Conservation (phyloP, 2,329 filamentous ascomycete genomes). For the Aspergillus neoniger region DNA sequence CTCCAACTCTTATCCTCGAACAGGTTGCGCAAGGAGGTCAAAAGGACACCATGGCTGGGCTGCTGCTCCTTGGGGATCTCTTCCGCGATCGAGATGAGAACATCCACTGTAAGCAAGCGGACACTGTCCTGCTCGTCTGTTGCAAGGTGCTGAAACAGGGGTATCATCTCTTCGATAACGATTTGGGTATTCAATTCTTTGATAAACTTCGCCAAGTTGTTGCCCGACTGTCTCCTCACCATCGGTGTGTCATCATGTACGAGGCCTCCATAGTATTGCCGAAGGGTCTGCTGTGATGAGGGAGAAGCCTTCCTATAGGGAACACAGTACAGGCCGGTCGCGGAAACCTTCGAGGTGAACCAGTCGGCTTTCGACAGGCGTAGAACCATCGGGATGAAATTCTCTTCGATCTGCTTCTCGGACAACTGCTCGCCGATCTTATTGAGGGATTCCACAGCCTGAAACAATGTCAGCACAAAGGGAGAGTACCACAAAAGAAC, state of each 20-base stretch:
- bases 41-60: slow-evolving; percentile 87
- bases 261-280: slow-evolving; percentile 86
- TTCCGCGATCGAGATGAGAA: slow-evolving; percentile 94
- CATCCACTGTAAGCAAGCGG: slow-evolving; percentile 90
- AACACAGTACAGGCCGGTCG: slow-evolving; percentile 89
- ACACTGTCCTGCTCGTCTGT: slow-evolving; percentile 98
- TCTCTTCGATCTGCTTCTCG: slow-evolving; percentile 89
- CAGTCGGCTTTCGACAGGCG: slow-evolving; percentile 98
- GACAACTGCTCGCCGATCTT: slow-evolving; percentile 96
- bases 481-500: neutral
- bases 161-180: slow-evolving; percentile 98
- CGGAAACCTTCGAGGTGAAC: slow-evolving; percentile 99
- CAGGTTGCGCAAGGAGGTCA: slow-evolving; percentile 85
- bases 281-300: slow-evolving; percentile 84
- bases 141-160: slow-evolving; percentile 94
- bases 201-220: slow-evolving; percentile 94
- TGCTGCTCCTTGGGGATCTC: slow-evolving; percentile 98
- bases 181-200: slow-evolving; percentile 91
- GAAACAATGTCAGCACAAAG: slow-evolving; percentile 13
- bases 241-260: slow-evolving; percentile 99
- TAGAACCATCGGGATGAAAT: slow-evolving; percentile 93
- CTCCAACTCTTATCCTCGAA: slow-evolving; percentile 99
- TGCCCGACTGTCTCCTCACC: slow-evolving; percentile 95
- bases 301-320: slow-evolving; percentile 90
- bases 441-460: slow-evolving; percentile 99